Percentiles rank a stretch among this genome's conserved stretches.
phyloP scores from a whole-genome alignment of 805 yeast species.

The Candida chauliodis region DNA sequence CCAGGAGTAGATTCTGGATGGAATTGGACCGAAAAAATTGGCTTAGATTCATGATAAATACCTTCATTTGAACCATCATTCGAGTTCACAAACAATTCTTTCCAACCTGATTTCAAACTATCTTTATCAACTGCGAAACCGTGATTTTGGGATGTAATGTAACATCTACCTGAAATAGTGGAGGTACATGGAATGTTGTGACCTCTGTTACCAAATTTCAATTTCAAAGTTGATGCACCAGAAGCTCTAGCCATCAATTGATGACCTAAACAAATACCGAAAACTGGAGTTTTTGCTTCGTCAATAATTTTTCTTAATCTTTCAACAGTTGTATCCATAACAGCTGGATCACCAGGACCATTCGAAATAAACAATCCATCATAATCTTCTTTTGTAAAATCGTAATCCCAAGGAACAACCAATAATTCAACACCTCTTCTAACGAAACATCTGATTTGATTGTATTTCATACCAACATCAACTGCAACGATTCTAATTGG shows the following conservation, averaged over 20 bases:
- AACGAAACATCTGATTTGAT: slow-evolving; percentile 95
- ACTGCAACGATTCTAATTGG: slow-evolving; percentile 79
- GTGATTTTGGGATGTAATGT: slow-evolving; percentile 98
- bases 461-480: slow-evolving; percentile 97
- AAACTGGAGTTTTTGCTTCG: slow-evolving; percentile 77
- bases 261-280: slow-evolving; percentile 98
- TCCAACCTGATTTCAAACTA: slow-evolving; percentile 78
- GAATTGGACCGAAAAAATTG: slow-evolving; percentile 96
- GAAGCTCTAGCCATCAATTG: slow-evolving; percentile 93
- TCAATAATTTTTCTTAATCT: slow-evolving; percentile 57
- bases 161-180: slow-evolving; percentile 88
- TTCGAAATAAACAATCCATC: slow-evolving; percentile 96
- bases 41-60: slow-evolving; percentile 83
- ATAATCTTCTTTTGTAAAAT: slow-evolving; percentile 72
- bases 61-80: slow-evolving; percentile 99
- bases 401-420: slow-evolving; percentile 96
- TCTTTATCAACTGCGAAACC: slow-evolving; percentile 93
- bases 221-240: slow-evolving; percentile 88
- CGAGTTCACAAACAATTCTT: slow-evolving; percentile 90
- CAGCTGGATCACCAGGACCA: slow-evolving; percentile 99
- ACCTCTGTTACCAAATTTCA: slow-evolving; percentile 98
- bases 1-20: slow-evolving; percentile 99
- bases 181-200: slow-evolving; percentile 97
- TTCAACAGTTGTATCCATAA: slow-evolving; percentile 63
- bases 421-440: slow-evolving; percentile 92